Percentiles rank a stretch among this genome's conserved stretches.
Conservation (phyloP, 1,139 yeast species). For the Pichia sp. region DNA sequence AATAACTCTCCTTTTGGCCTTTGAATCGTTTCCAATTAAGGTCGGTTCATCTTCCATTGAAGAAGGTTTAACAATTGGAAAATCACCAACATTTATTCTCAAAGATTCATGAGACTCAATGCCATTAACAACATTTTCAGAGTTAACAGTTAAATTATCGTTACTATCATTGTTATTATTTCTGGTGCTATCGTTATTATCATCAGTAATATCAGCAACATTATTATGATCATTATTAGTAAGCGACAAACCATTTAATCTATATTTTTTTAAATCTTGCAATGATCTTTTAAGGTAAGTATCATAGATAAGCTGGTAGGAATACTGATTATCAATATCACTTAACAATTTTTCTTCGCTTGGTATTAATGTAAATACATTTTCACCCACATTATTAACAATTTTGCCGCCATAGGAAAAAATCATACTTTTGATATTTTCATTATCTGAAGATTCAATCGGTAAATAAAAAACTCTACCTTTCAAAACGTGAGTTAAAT, state of each 20-base stretch:
- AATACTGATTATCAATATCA: conserved; percentile 16
- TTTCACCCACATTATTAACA: no score
- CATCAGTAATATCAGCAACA: no score
- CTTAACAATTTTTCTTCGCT: conserved; percentile 14
- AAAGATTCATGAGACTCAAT: conserved; percentile 3
- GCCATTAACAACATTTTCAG: no score
- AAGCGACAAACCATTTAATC: no score
- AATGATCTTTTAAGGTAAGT: conserved; percentile 15
- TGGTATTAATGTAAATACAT: conserved; percentile 17
- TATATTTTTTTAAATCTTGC: conserved; percentile 18
- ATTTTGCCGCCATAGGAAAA: conserved; percentile 22
- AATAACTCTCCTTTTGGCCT: conserved; percentile 1
- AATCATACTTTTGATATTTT: conserved; percentile 19
- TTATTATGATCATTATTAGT: no score
- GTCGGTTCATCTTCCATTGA: conserved; percentile 1
- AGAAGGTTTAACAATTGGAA: conserved; percentile 7
- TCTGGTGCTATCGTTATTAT: no score
- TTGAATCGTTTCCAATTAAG: not conserved
- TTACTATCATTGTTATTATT: no score
- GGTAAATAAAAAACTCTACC: conserved; percentile 19
- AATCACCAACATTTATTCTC: conserved; percentile 22
- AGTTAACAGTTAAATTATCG: no score
- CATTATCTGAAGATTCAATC: conserved; percentile 14
- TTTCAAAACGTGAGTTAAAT: conserved; percentile 3
- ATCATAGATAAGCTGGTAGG: conserved; percentile 20